phyloP scores from a whole-genome alignment of 176 grass and related monocot genomes.

The Triticum dicoccoides region DNA sequence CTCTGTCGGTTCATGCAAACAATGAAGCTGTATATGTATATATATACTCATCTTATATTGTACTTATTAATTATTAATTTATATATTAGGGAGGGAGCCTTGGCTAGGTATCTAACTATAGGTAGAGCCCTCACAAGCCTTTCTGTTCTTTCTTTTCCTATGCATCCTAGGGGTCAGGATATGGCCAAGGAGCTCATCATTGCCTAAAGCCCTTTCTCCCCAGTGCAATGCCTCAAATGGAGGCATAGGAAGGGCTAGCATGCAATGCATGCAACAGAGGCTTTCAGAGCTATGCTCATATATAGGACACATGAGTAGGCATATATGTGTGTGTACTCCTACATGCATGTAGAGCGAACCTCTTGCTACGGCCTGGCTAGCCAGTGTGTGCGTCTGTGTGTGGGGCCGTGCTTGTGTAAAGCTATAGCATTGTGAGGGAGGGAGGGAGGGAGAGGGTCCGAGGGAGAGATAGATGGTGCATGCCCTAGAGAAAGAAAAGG shows the following conservation, averaged over 20 bases:
- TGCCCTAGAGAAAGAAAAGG: conserved; percentile 37
- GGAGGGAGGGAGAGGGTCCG: neutral
- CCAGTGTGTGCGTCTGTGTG: neutral
- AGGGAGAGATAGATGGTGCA: conserved; percentile 33
- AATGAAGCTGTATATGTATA: neutral
- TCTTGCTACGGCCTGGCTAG: neutral
- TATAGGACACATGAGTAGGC: conserved; percentile 23
- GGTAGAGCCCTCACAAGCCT: conserved; percentile 33
- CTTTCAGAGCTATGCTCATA: conserved; percentile 26
- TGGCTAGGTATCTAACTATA: neutral
- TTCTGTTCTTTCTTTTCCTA: conserved; percentile 70
- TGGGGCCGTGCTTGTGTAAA: conserved; percentile 29
- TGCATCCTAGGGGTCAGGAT: conserved; percentile 37
- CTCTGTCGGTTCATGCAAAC: neutral
- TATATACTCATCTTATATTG: too few species aligned
- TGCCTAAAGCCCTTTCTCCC: conserved; percentile 22
- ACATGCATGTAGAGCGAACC: neutral
- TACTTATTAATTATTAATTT: neutral
- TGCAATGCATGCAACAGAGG: conserved; percentile 35
- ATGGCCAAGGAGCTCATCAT: conserved; percentile 50
- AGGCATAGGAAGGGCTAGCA: conserved; percentile 24
- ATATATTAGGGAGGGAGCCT: neutral
- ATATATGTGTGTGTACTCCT: conserved; percentile 1
- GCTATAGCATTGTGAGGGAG: conserved; percentile 38
- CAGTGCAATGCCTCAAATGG: conserved; percentile 23